phyloP scores from a whole-genome alignment of 192 early-diverging fungal genomes.

The Podila minutissima region DNA sequence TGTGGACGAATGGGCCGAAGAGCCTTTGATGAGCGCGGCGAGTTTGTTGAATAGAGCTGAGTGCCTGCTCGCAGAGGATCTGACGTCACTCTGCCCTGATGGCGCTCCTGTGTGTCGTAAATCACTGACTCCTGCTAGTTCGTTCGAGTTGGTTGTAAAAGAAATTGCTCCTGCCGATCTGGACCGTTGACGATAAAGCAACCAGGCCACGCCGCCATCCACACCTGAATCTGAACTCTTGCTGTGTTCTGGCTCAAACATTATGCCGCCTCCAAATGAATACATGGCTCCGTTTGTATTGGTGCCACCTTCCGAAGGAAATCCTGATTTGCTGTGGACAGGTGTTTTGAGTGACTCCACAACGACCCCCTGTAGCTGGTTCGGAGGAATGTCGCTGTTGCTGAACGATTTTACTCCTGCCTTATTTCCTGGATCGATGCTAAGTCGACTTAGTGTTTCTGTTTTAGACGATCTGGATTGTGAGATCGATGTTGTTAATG shows the following conservation, averaged over 20 bases:
- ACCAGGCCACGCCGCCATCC: slow-evolving; percentile 12
- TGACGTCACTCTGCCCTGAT: neutral
- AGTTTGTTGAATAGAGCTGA: neutral
- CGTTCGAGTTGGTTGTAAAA: neutral
- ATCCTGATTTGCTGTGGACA: neutral
- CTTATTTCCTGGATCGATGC: neutral
- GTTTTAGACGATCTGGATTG: neutral
- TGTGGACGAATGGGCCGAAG: neutral
- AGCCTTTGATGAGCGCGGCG: neutral
- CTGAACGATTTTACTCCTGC: neutral
- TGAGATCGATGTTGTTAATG: neutral
- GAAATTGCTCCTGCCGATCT: slow-evolving; percentile 9
- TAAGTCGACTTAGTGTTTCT: neutral
- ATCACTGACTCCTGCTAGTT: no score
- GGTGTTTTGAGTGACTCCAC: slow-evolving; percentile 35
- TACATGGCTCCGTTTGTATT: neutral
- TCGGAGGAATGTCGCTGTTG: neutral
- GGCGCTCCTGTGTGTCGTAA: neutral
- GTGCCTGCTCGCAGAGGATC: neutral
- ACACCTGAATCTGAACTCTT: slow-evolving; percentile 7
- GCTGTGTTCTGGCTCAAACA: slow-evolving; percentile 20
- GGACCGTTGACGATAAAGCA: slow-evolving; percentile 28
- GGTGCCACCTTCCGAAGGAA: neutral
- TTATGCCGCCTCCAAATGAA: neutral
- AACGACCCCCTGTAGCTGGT: slow-evolving; percentile 29